Conservation (phyloP, 139 green algal species). For the Spirogloea muscicola region DNA sequence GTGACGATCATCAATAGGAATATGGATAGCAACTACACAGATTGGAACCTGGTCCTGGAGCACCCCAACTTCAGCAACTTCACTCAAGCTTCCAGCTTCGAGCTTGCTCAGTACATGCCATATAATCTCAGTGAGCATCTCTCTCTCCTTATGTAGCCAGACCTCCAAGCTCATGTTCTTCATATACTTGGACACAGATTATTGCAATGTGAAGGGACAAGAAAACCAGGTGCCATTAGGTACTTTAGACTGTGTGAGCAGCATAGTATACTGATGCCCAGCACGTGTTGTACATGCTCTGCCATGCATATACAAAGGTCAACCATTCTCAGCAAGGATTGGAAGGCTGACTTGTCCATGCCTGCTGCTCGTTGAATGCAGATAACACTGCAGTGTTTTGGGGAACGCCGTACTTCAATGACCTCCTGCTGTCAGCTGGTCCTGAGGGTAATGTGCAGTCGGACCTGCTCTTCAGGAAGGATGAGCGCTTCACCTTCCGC, state of each 20-base stretch:
- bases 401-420: conserved; percentile 21
- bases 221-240: no score
- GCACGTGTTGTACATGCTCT: no score
- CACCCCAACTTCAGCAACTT: conserved; percentile 27
- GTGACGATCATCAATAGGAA: conserved; percentile 31
- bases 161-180: no score
- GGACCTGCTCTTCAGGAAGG: conserved; percentile 34
- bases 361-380: no score
- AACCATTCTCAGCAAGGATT: no score
- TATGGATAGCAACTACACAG: conserved; percentile 22
- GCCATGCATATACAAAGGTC: no score
- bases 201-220: no score
- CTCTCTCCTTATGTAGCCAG: no score
- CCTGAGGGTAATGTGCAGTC: conserved; percentile 32
- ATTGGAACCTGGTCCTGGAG: conserved; percentile 31
- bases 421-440: conserved; percentile 9
- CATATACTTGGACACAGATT: no score
- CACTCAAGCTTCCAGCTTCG: conserved; percentile 21
- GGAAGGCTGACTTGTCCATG: no score
- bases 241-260: no score
- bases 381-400: conserved; percentile 36
- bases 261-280: no score
- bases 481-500: conserved; percentile 4
- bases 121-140: conserved; percentile 18
- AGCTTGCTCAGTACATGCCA: conserved; percentile 1